These are phyloP conservation scores for Sphagnum tenellum DNA, from an alignment of 225 moss, liverwort and hornwort genomes.

Conservation along the genomic window DNA sequence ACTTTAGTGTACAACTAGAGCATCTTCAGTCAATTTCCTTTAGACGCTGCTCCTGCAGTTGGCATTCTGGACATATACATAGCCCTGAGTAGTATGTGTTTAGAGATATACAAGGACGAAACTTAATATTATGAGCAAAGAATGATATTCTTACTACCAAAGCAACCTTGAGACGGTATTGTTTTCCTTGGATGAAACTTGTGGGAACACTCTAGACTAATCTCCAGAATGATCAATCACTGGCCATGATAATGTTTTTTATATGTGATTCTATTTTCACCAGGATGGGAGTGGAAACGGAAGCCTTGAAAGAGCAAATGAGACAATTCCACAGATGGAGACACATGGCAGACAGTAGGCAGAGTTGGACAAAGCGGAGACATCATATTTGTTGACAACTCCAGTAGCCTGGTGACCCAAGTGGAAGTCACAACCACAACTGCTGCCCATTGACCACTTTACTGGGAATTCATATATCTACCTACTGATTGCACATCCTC, in stretches of 20 bases:
- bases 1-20: no score
- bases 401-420: slow-evolving; percentile 45
- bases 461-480: no score
- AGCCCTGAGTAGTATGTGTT: background rate
- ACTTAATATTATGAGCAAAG: no score
- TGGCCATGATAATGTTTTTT: no score
- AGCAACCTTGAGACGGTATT: background rate
- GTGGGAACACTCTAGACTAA: no score
- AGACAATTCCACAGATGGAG: slow-evolving; percentile 10
- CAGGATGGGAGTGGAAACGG: slow-evolving; percentile 23
- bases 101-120: no score
- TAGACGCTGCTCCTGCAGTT: no score
- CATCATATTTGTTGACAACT: slow-evolving; percentile 12
- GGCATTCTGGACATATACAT: background rate
- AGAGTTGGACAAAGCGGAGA: slow-evolving; percentile 5
- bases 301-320: background rate
- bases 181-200: background rate
- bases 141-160: no score
- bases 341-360: slow-evolving; percentile 26
- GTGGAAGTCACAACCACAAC: slow-evolving; percentile 10
- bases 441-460: slow-evolving; percentile 22
- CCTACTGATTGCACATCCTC: no score
- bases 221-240: no score
- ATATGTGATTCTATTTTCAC: background rate
- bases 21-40: no score